Evolutionary conservation across 345 rosid genomes (phyloP).

Genomic region (Syzygium jambos): DNA sequence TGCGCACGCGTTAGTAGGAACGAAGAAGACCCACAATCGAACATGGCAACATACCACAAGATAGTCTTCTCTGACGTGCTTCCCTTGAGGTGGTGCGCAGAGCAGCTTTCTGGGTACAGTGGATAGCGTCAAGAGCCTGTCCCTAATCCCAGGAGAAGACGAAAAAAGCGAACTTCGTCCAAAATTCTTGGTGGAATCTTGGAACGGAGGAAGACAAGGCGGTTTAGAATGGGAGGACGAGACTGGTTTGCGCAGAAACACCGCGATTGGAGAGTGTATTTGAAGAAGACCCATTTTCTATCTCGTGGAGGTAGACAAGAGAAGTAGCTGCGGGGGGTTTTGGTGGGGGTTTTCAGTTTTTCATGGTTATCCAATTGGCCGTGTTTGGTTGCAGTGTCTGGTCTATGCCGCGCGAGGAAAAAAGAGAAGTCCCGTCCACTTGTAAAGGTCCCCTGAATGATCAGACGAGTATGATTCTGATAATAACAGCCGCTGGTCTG

Average conservation of each 20-base stretch:
- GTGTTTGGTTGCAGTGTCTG: slow-evolving; percentile 4
- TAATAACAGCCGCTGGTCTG: background rate
- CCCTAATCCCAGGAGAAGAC: slow-evolving; percentile 4
- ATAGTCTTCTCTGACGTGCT: slow-evolving; percentile 72
- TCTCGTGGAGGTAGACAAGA: background rate
- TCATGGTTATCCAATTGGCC: background rate
- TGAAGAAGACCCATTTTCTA: slow-evolving; percentile 53
- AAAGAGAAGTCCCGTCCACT: background rate
- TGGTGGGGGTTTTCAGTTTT: background rate
- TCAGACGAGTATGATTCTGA: background rate
- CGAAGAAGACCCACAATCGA: background rate
- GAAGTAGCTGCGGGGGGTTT: background rate
- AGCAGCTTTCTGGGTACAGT: slow-evolving; percentile 52
- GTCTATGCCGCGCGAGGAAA: background rate
- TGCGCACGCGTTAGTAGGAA: background rate
- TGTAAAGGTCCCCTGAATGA: background rate
- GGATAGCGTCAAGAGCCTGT: slow-evolving; percentile 30
- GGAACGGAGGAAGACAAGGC: slow-evolving; percentile 9
- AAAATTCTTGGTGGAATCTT: slow-evolving; percentile 10
- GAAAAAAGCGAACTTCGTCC: slow-evolving; percentile 14
- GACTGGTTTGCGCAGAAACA: background rate
- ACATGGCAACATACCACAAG: slow-evolving; percentile 53
- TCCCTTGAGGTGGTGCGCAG: slow-evolving; percentile 70
- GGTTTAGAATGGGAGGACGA: slow-evolving; percentile 11
- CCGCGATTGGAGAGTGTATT: slow-evolving; percentile 3